These are phyloP conservation scores for Garcia nutans DNA, from an alignment of 345 rosid genomes.

Conservation along the genomic window DNA sequence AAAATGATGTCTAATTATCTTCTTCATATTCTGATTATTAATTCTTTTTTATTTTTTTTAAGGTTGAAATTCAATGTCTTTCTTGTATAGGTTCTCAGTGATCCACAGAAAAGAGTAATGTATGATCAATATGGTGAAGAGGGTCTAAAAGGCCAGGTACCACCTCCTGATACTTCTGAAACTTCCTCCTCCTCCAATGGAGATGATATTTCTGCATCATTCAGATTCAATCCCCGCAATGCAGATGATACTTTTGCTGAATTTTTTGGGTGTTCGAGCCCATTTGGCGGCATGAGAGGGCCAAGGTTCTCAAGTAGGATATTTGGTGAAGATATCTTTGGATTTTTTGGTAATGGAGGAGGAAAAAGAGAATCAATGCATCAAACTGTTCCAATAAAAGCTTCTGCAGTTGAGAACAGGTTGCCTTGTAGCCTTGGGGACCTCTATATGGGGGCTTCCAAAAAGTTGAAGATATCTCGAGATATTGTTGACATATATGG, in stretches of 20 bases:
- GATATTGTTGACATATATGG: slow-evolving; percentile 21
- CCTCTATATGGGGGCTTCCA: slow-evolving; percentile 27
- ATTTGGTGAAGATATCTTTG: slow-evolving; percentile 25
- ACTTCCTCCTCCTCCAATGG: slow-evolving; percentile 23
- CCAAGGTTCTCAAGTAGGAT: slow-evolving; percentile 15
- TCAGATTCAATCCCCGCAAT: slow-evolving; percentile 25
- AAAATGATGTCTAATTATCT: no score
- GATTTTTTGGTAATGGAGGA: slow-evolving; percentile 21
- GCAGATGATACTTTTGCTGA: slow-evolving; percentile 27
- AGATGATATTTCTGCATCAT: slow-evolving; percentile 22
- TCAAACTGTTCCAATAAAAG: slow-evolving; percentile 25
- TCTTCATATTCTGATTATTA: not conserved
- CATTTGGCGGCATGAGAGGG: slow-evolving; percentile 21
- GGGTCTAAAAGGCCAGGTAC: slow-evolving; percentile 31
- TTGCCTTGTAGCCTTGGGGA: slow-evolving; percentile 30
- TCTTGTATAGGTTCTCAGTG: slow-evolving; percentile 25
- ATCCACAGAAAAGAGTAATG: slow-evolving; percentile 27
- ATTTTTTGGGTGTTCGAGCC: slow-evolving; percentile 23
- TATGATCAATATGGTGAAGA: slow-evolving; percentile 37
- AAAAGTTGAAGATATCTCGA: slow-evolving; percentile 31
- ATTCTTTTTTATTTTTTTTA: no score
- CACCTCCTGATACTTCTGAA: slow-evolving; percentile 21
- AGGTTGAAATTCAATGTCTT: not conserved
- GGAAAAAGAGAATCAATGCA: slow-evolving; percentile 22
- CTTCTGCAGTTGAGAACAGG: slow-evolving; percentile 23